Base-by-base conservation (phyloP, 495 filamentous ascomycete species). In the Parathielavia hyrcaniae region DNA sequence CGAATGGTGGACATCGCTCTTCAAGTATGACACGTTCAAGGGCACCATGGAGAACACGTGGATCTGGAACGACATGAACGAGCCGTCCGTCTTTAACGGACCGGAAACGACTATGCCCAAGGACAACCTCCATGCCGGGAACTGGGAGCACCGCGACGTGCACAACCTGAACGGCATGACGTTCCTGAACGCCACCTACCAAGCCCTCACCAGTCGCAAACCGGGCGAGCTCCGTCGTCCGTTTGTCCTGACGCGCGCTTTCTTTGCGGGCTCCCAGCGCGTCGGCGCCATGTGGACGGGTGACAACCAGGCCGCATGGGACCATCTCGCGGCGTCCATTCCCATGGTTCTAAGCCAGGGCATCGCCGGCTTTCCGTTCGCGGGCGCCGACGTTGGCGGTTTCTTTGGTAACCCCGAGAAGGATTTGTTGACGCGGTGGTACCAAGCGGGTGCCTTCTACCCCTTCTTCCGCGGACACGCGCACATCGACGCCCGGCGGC, bases 51-150 rank as follows among this genome's bases (percentile, higher is more conserved):
- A 84, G 39, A 97, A 96, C 67, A 82, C 86, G 5, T 96, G 89
- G 75, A 85, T 97, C 67, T 98, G 93, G 93, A 98, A 98, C 71
- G 93, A 98, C 68, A 98, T 98, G 93, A 98, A 97, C 65, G 93
- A 98, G 74, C 93, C 93, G 0, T 97, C 93, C 0, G 93, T 98
- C 9, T 98, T 98, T 77, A 96, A 97, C 67, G 93, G 93, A 0
- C 93, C 93, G 0, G 93, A 98, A 69, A 95, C 89, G 12, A 92
- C 92, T 34, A 96, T 96, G 90, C 93, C 93, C 45, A 96, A 95
- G 71, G 93, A 98, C 74, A 97, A 97, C 68, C 69, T 97, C 40
- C 93, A 97, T 70, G 71, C 87, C 62, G 93, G 81, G 26, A 83
- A 88, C 69, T 98, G 93, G 93, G 93, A 98, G 71, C 93, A 98